Percentiles rank a stretch among this genome's conserved stretches.
These are phyloP conservation scores for Eutreptiella sp. DNA, from an alignment of 208 protist genomes.

Conservation along the genomic window DNA sequence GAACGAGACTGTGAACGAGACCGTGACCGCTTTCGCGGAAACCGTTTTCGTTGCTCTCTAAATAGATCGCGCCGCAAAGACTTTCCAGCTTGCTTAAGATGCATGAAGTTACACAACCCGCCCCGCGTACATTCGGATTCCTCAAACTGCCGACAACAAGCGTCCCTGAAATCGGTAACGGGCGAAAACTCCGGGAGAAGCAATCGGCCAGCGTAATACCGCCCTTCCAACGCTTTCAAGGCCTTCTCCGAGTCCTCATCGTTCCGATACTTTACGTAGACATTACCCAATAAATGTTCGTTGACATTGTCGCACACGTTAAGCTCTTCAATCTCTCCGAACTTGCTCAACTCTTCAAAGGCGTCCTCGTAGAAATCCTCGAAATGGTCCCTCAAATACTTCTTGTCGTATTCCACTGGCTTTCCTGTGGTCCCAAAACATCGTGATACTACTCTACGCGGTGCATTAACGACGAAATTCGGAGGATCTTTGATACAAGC, in stretches of 20 bases:
- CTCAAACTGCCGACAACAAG: constrained; percentile 92
- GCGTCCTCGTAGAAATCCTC: constrained; percentile 95
- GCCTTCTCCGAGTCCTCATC: constrained; percentile 73
- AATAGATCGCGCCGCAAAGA: constrained; percentile 9
- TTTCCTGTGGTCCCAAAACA: too few species aligned
- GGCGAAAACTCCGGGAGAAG: constrained; percentile 91
- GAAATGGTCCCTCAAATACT: constrained; percentile 84
- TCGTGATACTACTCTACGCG: too few species aligned
- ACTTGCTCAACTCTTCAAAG: constrained; percentile 80
- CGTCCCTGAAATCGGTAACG: constrained; percentile 94
- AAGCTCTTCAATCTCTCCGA: constrained; percentile 86
- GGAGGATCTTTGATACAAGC: too few species aligned
- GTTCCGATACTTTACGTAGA: constrained; percentile 91
- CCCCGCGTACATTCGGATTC: constrained; percentile 80
- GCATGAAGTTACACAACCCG: constrained; percentile 96
- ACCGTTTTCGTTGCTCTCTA: constrained; percentile 13
- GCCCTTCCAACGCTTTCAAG: constrained; percentile 64
- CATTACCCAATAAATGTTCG: constrained; percentile 94
- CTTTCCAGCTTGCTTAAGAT: constrained; percentile 83
- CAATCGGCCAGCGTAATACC: constrained; percentile 74
- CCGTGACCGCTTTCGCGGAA: too few species aligned
- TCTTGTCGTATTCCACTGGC: constrained; percentile 65
- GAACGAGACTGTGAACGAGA: too few species aligned
- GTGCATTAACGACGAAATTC: too few species aligned
- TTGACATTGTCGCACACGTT: constrained; percentile 90